Evolutionary conservation across 2,329 filamentous ascomycete species (phyloP).

Genomic region (Hypoxylon sp.): DNA sequence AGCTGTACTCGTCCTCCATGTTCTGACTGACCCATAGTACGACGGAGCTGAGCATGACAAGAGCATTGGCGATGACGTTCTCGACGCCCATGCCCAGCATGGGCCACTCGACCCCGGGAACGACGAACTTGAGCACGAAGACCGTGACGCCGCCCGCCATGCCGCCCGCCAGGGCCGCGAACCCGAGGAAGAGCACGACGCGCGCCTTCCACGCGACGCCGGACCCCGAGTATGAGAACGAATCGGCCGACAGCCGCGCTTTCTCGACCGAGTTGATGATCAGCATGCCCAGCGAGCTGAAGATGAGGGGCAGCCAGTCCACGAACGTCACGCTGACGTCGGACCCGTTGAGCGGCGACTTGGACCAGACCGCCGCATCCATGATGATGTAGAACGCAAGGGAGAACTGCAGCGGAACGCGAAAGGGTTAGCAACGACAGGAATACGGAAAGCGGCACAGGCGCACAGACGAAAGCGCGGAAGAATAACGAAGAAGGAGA

Average conservation of each 20-base stretch:
- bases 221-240: conserved; percentile 67
- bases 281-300: conserved; percentile 72
- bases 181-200: conserved; percentile 72
- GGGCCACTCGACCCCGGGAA: conserved; percentile 64
- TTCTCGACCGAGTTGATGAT: conserved; percentile 77
- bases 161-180: conserved; percentile 69
- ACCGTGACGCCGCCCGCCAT: conserved; percentile 75
- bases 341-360: conserved; percentile 66
- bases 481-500: background rate
- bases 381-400: conserved; percentile 74
- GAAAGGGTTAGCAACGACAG: conserved; percentile 15
- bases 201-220: conserved; percentile 74
- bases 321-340: conserved; percentile 70
- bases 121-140: conserved; percentile 70
- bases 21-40: conserved; percentile 75
- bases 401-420: conserved; percentile 61
- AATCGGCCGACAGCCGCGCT: conserved; percentile 68
- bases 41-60: conserved; percentile 69
- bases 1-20: conserved; percentile 76
- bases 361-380: conserved; percentile 72
- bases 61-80: conserved; percentile 70
- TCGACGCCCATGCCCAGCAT: conserved; percentile 70
- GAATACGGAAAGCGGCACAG: background rate
- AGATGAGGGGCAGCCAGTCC: conserved; percentile 75
- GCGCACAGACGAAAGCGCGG: background rate